Evolutionary conservation across 2,329 filamentous ascomycete genomes (phyloP), one percentile per base, ranked within the genome.

Genomic region (Neocucurbitaria cava): DNA sequence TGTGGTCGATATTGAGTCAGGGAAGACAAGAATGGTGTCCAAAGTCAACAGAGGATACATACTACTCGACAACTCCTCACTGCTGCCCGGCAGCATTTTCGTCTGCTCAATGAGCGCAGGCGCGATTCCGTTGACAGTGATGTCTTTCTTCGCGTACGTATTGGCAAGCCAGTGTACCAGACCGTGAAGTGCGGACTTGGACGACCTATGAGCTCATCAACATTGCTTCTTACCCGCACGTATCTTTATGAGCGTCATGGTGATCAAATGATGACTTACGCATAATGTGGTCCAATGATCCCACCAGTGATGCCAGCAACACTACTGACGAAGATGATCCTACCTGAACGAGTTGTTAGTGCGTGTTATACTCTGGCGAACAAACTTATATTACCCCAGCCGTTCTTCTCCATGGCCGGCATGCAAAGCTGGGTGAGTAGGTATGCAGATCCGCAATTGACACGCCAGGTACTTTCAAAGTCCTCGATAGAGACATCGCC

Each of bases 61-160:
- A 75, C 74, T 73, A 42, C 68, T 63, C 21, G 65, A 70, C 48
- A 76, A 50, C 61, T 71, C 71, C 45, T 75, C 73, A 15, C 54
- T 68, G 40, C 71, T 67, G 15, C 68, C 72, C 8, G 74, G 73
- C 54, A 82, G 65, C 78, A 82, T 81, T 15, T 70, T 73, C 17
- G 80, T 81, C 13, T 73, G 71, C 31, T 78, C 73, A 52, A 82
- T 79, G 64, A 81, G 61, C 8, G 80, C 80, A 8, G 80, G 80
- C 17, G 80, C 79, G 13, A 82, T 75, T 31, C 77, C 79, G 61
- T 82, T 82, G 1, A 81, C 78, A 17, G 78, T 80, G 38, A 83
- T 72, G 11, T 79, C 79, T 44, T 75, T 77, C 56, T 70, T 76
- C 6, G 75, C 77, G 58, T 81, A 78, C 46, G 71, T 70, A 3